Base-by-base conservation (phyloP, 805 yeast species). In the Ogataea henricii region DNA sequence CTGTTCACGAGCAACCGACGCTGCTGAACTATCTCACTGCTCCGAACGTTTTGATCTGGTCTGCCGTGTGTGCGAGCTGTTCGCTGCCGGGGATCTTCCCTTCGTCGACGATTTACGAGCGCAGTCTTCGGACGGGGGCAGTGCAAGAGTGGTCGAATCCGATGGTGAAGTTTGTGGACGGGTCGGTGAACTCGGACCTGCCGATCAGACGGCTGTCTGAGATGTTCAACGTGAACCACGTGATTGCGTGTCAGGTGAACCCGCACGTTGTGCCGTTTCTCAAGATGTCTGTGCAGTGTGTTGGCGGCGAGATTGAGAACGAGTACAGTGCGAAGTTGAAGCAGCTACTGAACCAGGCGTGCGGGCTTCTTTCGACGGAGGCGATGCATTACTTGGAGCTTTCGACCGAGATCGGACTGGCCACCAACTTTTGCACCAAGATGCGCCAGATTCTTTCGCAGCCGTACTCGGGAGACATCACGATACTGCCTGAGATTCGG, bases 171-270 rank as follows among this genome's bases (percentile, higher is more conserved):
- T 94, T 87, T 67, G 91, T 94, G 25, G 99, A 94, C 66, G 99
- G 99, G 0, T 89, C 97, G 0, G 96, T 94, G 6, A 95, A 92
- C 61, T 88, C 89, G 53, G 99, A 94, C 65, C 70, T 94, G 44
- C 99, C 99, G 3, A 85, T 90, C 22, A 77, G 95, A 1, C 77
- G 97, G 56, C 72, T 94, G 18, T 85, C 95, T 17, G 99, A 94
- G 63, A 90, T 94, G 96, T 94, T 94, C 66, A 92, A 94, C 61
- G 97, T 94, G 25, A 96, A 94, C 64, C 97, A 94, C 65, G 91
- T 94, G 52, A 90, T 94, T 57, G 99, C 97, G 0, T 92, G 96
- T 39, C 99, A 94, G 65, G 99, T 94, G 1, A 94, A 94, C 62
- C 96, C 97, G 0, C 99, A 94, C 64, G 96, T 94, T 13, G 88